Evolutionary conservation across 805 yeast genomes (phyloP).

Genomic region (Alloascoidea africana): DNA sequence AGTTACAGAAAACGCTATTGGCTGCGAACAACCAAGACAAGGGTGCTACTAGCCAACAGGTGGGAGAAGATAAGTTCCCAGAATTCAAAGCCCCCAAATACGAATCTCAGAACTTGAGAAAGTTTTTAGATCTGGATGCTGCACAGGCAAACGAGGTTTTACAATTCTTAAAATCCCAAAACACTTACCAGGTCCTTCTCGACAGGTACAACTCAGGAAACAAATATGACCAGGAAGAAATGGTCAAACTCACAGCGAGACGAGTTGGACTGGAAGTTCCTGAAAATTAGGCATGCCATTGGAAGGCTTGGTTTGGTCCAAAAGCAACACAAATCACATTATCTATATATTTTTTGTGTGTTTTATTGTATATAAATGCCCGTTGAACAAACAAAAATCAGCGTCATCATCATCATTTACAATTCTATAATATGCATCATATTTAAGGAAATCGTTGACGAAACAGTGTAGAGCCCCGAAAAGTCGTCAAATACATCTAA

Average conservation of each 20-base stretch:
- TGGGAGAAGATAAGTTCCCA: too few relatives aligned
- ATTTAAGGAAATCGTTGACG: too few relatives aligned
- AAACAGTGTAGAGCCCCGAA: too few relatives aligned
- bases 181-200: slow-evolving; percentile 61
- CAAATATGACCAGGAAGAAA: slow-evolving; percentile 62
- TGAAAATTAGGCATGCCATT: slow-evolving; percentile 13
- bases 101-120: not conserved
- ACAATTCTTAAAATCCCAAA: slow-evolving; percentile 52
- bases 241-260: slow-evolving; percentile 66
- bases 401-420: too few relatives aligned
- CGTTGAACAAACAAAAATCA: too few relatives aligned
- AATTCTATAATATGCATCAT: too few relatives aligned
- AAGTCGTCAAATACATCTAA: too few relatives aligned
- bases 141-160: slow-evolving; percentile 43
- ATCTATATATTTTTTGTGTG: not conserved
- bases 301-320: too few relatives aligned
- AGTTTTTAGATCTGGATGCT: slow-evolving; percentile 6
- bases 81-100: not conserved
- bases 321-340: not conserved
- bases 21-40: not conserved
- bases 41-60: too few relatives aligned
- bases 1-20: not conserved
- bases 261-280: slow-evolving; percentile 78
- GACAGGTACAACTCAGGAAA: slow-evolving; percentile 83
- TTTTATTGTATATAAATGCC: not conserved